Conservation (phyloP, 805 yeast species). For the Candida coleopterorum region DNA sequence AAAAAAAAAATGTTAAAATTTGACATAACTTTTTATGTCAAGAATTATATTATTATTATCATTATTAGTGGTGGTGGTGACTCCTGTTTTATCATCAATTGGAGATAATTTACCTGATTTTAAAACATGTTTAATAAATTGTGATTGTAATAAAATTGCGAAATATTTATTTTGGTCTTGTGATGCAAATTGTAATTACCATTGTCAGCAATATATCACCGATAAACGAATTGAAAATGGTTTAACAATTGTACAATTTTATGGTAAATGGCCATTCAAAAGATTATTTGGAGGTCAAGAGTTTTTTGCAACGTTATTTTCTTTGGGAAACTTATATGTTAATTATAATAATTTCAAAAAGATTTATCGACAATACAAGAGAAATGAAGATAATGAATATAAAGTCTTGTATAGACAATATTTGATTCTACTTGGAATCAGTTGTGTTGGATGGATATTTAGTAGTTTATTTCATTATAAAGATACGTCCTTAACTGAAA, state of each 20-base stretch:
- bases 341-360: conserved; percentile 26
- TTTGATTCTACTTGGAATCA: conserved; percentile 20
- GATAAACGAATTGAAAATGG: conserved; percentile 15
- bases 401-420: conserved; percentile 28
- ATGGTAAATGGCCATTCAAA: conserved; percentile 42
- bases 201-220: conserved; percentile 35
- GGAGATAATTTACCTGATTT: conserved; percentile 10
- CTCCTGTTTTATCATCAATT: background rate
- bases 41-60: background rate
- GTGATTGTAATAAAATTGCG: conserved; percentile 2
- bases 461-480: conserved; percentile 36
- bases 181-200: conserved; percentile 31
- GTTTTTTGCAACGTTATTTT: conserved; percentile 29
- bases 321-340: conserved; percentile 31
- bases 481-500: conserved; percentile 34
- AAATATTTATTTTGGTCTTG: conserved; percentile 31
- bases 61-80: too few relatives aligned
- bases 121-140: conserved; percentile 6
- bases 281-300: conserved; percentile 36
- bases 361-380: conserved; percentile 21
- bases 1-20: background rate
- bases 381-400: conserved; percentile 14
- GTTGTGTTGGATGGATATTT: conserved; percentile 34
- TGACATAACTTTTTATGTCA: too few relatives aligned
- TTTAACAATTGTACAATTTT: conserved; percentile 32